phyloP scores from a whole-genome alignment of 345 rosid genomes.

The Erodium maritimum region DNA sequence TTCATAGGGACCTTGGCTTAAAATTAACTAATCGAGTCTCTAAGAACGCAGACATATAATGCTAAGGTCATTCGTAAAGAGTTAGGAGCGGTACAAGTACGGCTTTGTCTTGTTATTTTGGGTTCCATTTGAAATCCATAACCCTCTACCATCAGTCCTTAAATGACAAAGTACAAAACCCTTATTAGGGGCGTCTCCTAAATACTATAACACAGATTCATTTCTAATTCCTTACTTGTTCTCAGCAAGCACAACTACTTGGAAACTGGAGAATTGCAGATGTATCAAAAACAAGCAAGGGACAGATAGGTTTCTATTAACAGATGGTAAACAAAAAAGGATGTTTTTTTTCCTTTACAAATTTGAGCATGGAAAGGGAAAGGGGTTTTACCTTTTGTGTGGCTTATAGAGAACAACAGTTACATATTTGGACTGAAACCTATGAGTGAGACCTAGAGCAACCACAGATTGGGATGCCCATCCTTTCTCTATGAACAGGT shows the following conservation, averaged over 20 bases:
- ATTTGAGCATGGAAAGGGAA: slow-evolving; percentile 1
- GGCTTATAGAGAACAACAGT: slow-evolving; percentile 89
- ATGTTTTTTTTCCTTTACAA: slow-evolving; percentile 16
- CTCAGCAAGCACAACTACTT: neutral
- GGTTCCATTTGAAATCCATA: no score
- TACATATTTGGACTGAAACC: slow-evolving; percentile 83
- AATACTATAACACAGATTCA: no score
- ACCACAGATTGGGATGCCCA: slow-evolving; percentile 68
- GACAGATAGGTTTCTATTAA: slow-evolving; percentile 12
- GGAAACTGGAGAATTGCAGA: neutral
- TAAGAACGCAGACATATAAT: no score
- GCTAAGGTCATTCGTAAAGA: no score
- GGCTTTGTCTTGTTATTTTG: no score
- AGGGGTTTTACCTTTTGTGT: slow-evolving; percentile 32
- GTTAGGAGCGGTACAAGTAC: no score
- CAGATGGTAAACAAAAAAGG: neutral
- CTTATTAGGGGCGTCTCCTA: no score
- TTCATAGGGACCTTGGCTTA: no score
- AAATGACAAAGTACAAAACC: no score
- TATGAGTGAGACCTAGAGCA: slow-evolving; percentile 71
- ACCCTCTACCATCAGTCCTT: no score
- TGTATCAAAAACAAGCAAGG: neutral
- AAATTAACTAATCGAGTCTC: no score
- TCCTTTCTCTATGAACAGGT: slow-evolving; percentile 69
- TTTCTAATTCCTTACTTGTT: no score